Evolutionary conservation across 345 rosid species (phyloP), one percentile per base, ranked within the genome.

Genomic region (Eucalyptus erythrocorys): DNA sequence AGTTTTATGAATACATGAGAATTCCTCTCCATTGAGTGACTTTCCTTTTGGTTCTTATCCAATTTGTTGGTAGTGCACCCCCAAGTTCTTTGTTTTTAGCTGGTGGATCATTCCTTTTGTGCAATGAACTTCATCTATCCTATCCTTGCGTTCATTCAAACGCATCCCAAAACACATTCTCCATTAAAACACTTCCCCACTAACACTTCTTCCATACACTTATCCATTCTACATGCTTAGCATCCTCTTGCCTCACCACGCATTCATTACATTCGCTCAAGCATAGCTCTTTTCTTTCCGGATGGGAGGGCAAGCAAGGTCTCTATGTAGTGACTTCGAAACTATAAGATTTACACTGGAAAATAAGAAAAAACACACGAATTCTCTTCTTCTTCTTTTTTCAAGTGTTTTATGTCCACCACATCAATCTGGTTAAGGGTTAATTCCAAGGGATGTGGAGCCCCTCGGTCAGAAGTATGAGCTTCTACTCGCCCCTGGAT

Each of bases 221-320:
- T 4, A 61, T 61, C 71, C 71, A 61, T 61, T 13, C 37, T 30
- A 30, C 71, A 13, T 15, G 17, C 30, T 64, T 30, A 64, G 71
- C 71, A 30, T 64, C 71, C 0, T 64, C 37, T 0, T 0, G 15
- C 3, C 71, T 3, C 71, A 64, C 19, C 10, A 13, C 37, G 37
- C 71, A 64, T 64, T n/a, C 53, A 50, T 50, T 50, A 50, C 15
- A 59, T 59, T 30, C 6, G 15, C 66, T 26, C 32, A 59, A 59
- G 8, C 66, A 26, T 11, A 59, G 15, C 32, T 59, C 66, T 59
- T 59, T 59, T 59, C 8, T 7, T 59, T 26, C 66, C 4, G 11
- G 1, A 59, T 26, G 66, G 26, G 30, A 57, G 66, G 66, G 15
- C n/a, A 57, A 57, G 64, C 64, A 26, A 57, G 4, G 64, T 57